A percentile compares a stretch with the other conserved stretches of the same genome.
These are phyloP conservation scores for Fusarium sp. DNA, from an alignment of 2,329 filamentous ascomycete genomes.

Conservation along the genomic window DNA sequence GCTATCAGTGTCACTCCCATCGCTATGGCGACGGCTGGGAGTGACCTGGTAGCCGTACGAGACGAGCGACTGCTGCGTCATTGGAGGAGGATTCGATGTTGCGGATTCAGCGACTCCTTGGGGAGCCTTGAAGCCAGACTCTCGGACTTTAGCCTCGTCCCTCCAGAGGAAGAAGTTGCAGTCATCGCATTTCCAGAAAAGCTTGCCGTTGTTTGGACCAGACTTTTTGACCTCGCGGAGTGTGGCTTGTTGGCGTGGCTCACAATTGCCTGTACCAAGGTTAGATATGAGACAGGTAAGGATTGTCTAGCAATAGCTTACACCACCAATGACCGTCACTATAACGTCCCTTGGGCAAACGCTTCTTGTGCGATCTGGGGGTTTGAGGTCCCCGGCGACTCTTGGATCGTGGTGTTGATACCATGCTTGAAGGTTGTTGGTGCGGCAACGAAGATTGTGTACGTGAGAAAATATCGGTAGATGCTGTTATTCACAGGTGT, in stretches of 20 bases:
- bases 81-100: slow-evolving; percentile 42
- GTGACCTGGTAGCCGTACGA: slow-evolving; percentile 47
- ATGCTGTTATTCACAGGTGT: not conserved
- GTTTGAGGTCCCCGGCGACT: slow-evolving; percentile 33
- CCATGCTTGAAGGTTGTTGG: slow-evolving; percentile 23
- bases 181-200: slow-evolving; percentile 57
- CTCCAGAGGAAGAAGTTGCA: slow-evolving; percentile 61
- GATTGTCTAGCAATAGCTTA: slow-evolving; percentile 36
- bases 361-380: slow-evolving; percentile 47
- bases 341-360: slow-evolving; percentile 49
- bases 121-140: slow-evolving; percentile 39
- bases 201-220: slow-evolving; percentile 53
- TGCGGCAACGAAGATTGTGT: not conserved
- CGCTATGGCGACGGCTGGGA: slow-evolving; percentile 31
- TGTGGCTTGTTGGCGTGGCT: slow-evolving; percentile 52
- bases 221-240: slow-evolving; percentile 54
- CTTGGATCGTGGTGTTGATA: slow-evolving; percentile 29
- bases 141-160: slow-evolving; percentile 51
- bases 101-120: slow-evolving; percentile 23
- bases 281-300: not conserved
- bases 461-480: not conserved
- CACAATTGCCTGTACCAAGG: slow-evolving; percentile 54
- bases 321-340: slow-evolving; percentile 53
- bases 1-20: slow-evolving; percentile 14
- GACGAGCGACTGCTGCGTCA: slow-evolving; percentile 47